phyloP scores from a whole-genome alignment of 371 early-diverging fungal species.

The Funneliformis caledonium region DNA sequence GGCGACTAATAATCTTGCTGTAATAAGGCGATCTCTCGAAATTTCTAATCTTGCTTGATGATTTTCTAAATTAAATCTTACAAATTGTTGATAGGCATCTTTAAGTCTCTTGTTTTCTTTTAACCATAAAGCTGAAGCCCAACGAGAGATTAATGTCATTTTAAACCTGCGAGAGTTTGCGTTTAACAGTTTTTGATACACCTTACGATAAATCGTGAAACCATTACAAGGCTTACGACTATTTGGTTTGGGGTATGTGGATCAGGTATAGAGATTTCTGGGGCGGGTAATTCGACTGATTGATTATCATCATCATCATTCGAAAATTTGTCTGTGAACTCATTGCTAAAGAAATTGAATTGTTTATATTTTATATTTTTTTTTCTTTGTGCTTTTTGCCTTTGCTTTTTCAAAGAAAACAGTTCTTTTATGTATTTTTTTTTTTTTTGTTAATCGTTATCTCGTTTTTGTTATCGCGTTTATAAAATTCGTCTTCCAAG shows the following conservation, averaged over 20 bases:
- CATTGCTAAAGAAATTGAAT: too few species aligned
- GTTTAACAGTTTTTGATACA: neutral
- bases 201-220: slow-evolving; percentile 11
- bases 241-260: neutral
- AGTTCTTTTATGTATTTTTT: too few species aligned
- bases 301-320: neutral
- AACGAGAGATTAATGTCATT: neutral
- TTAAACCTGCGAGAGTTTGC: neutral
- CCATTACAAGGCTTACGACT: slow-evolving; percentile 17
- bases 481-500: too few species aligned
- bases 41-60: neutral
- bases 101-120: slow-evolving; percentile 1
- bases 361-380: too few species aligned
- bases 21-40: neutral
- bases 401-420: too few species aligned
- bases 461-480: too few species aligned
- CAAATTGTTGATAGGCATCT: slow-evolving; percentile 17
- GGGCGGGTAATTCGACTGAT: neutral
- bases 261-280: neutral
- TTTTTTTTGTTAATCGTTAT: too few species aligned
- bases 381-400: too few species aligned
- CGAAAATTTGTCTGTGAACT: neutral
- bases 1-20: neutral
- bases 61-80: neutral
- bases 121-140: neutral